These are phyloP conservation scores for Keithomyces neogunnii DNA, from an alignment of 2,329 filamentous ascomycete species.

Conservation along the genomic window DNA sequence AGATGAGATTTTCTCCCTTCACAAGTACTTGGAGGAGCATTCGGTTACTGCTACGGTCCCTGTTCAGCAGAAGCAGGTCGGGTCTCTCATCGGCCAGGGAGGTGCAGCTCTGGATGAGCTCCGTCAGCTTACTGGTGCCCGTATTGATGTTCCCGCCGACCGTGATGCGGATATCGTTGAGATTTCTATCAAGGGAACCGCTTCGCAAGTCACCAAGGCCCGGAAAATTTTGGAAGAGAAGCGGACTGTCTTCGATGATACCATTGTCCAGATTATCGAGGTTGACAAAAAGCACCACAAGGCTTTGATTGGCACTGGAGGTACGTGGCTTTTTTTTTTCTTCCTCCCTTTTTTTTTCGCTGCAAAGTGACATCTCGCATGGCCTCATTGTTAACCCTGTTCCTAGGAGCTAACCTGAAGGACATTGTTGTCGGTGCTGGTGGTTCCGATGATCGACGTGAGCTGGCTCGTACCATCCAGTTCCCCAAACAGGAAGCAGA, in stretches of 20 bases:
- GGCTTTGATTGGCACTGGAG: constrained; percentile 78
- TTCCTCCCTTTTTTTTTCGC: not conserved
- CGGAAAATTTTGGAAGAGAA: constrained; percentile 87
- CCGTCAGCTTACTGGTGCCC: constrained; percentile 73
- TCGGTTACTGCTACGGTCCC: constrained; percentile 71
- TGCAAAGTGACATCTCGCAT: too few relatives aligned
- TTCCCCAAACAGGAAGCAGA: constrained; percentile 86
- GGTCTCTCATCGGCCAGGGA: constrained; percentile 86
- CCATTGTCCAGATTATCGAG: constrained; percentile 73
- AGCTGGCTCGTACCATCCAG: constrained; percentile 81
- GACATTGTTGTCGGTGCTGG: constrained; percentile 82
- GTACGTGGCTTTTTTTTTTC: constrained; percentile 44
- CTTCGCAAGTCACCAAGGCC: constrained; percentile 81
- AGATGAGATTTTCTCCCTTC: constrained; percentile 80
- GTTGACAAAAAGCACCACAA: constrained; percentile 94
- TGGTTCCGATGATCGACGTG: constrained; percentile 76
- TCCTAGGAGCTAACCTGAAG: constrained; percentile 68
- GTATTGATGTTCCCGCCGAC: constrained; percentile 83
- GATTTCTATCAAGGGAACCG: constrained; percentile 87
- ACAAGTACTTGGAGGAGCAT: constrained; percentile 86
- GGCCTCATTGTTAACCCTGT: constrained; percentile 5
- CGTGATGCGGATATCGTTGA: constrained; percentile 70
- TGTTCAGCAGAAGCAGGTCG: constrained; percentile 85
- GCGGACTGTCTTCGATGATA: constrained; percentile 80
- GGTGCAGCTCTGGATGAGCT: constrained; percentile 88